Evolutionary conservation across 2,329 filamentous ascomycete genomes (phyloP), one percentile per base, ranked within the genome.

Genomic region (Torrubiellomyces zombiae): DNA sequence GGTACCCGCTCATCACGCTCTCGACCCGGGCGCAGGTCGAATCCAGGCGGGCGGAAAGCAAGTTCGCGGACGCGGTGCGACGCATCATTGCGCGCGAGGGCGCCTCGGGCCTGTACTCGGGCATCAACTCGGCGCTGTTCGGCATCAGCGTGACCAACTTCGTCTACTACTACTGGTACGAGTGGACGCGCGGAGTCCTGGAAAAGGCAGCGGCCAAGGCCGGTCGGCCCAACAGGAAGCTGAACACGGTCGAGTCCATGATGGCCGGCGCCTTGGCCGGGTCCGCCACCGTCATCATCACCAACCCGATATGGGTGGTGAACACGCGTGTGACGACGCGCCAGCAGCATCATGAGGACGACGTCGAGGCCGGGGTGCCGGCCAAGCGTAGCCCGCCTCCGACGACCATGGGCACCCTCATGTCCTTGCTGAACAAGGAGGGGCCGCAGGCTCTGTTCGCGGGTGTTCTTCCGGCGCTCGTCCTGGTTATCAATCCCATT

Each of bases 91-190:
- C 85, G 39, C 79, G 89, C 39, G 89, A 98, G 55, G 89, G 89
- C 41, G 58, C 94, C 28, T 60, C 69, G 3, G 89, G 89, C 16
- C 71, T 98, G 18, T 98, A 95, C 50, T 75, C 89, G 6, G 89
- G 89, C 20, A 70, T 98, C 31, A 82, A 92, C 51, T 91, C 80
- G 33, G 89, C 89, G 25, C 64, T 98, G 22, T 94, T 98, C 52
- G 89, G 89, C 50, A 95, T 98, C 60, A 89, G 79, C 52, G 75
- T 98, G 39, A 98, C 89, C 42, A 98, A 98, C 62, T 98, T 98
- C 49, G 86, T 98, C 23, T 98, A 98, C 65, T 98, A 98, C 60
- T 98, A 95, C 64, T 98, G 81, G 86, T 98, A 95, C 55, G 89
- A 98, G 59, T 98, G 82, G 80, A 89, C 83, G 34, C 75, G 85